A percentile compares a stretch with the other conserved stretches of the same genome.
phyloP scores from a whole-genome alignment of 1,139 yeast genomes.

The Geotrichum histeridarum region DNA sequence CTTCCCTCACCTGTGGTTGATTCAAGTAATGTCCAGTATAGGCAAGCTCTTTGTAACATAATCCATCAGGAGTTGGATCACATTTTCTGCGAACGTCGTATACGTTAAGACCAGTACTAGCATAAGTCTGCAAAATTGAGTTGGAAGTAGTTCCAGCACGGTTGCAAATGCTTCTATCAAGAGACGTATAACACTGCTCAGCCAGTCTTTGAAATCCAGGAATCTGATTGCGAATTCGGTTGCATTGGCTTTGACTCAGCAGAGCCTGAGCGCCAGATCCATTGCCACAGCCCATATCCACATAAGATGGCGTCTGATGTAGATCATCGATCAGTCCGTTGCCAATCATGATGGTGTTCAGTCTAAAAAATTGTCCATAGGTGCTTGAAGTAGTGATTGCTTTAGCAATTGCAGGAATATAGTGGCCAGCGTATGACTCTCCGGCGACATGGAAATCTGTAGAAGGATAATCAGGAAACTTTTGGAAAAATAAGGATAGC shows the following conservation, averaged over 20 bases:
- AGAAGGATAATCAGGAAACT: conserved; percentile 62
- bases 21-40: conserved; percentile 58
- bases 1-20: conserved; percentile 52
- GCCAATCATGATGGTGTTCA: conserved; percentile 70
- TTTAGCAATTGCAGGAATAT: conserved; percentile 71
- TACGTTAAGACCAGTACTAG: conserved; percentile 56
- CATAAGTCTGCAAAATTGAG: conserved; percentile 49
- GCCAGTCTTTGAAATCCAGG: conserved; percentile 53
- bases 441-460: conserved; percentile 74
- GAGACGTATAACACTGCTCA: conserved; percentile 49
- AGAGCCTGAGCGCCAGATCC: conserved; percentile 67
- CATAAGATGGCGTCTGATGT: conserved; percentile 61
- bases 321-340: conserved; percentile 78
- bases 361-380: conserved; percentile 55
- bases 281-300: conserved; percentile 80
- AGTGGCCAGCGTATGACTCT: conserved; percentile 86
- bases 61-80: conserved; percentile 48
- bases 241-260: conserved; percentile 57
- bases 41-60: conserved; percentile 56
- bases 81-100: conserved; percentile 57
- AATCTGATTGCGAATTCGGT: conserved; percentile 47
- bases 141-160: conserved; percentile 82
- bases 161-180: conserved; percentile 46
- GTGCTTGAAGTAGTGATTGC: conserved; percentile 56
- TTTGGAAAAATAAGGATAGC: conserved; percentile 68